A percentile compares a stretch with the other conserved stretches of the same genome.
Evolutionary conservation across 129 eudicot genomes (phyloP).

Genomic region (Lonicera japonica): DNA sequence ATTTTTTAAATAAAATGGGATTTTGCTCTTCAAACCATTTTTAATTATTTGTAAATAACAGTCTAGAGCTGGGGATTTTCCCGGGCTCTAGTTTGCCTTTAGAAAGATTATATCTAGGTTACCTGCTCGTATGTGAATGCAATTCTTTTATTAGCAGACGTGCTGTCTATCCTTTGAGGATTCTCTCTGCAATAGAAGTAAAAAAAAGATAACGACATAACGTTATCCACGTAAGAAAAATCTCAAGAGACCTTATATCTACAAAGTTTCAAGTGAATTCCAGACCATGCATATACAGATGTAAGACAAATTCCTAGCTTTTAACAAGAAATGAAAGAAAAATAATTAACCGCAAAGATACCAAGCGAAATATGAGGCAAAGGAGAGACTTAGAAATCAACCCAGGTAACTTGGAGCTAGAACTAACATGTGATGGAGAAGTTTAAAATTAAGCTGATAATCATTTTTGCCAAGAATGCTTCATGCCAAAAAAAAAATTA

Average conservation of each 20-base stretch:
- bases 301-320: background rate
- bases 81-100: too few relatives aligned
- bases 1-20: too few relatives aligned
- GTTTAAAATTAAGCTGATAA: too few relatives aligned
- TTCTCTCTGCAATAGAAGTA: constrained; percentile 58
- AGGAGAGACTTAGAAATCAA: background rate
- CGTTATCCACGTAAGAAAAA: constrained; percentile 1
- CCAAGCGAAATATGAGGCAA: constrained; percentile 1
- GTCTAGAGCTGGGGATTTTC: too few relatives aligned
- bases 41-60: too few relatives aligned
- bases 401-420: background rate
- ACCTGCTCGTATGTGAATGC: constrained; percentile 97
- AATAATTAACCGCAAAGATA: background rate
- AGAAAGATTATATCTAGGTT: constrained; percentile 3
- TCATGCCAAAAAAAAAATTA: too few relatives aligned
- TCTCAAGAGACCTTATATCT: background rate
- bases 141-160: constrained; percentile 74
- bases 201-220: too few relatives aligned
- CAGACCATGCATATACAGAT: background rate
- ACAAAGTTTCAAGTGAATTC: background rate
- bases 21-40: too few relatives aligned
- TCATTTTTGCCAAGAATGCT: too few relatives aligned
- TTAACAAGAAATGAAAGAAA: background rate
- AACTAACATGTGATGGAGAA: background rate
- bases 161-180: constrained; percentile 92